These are phyloP conservation scores for Boletus reticulatus DNA, from an alignment of 768 basidiomycete species.

Conservation along the genomic window DNA sequence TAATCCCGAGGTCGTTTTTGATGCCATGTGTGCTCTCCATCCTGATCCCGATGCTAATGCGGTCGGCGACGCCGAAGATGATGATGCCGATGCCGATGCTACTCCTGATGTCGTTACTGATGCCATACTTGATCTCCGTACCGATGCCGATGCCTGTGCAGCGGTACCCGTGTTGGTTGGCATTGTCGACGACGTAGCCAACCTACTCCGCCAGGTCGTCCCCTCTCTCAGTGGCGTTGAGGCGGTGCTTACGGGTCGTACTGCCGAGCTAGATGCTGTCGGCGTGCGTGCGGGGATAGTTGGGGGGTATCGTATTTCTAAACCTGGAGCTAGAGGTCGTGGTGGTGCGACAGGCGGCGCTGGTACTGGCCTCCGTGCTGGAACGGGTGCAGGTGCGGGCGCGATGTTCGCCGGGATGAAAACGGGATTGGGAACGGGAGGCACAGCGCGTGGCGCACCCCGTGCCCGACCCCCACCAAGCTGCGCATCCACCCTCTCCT, in stretches of 20 bases:
- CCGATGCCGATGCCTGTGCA: background rate
- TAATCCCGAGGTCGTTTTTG: background rate
- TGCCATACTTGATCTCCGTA: background rate
- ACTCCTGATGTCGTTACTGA: background rate
- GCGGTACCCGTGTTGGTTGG: background rate
- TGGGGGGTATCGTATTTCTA: background rate
- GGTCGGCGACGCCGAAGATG: background rate
- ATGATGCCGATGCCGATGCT: background rate
- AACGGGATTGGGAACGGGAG: constrained; percentile 4
- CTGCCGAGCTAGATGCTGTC: background rate
- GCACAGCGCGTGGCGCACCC: constrained; percentile 32
- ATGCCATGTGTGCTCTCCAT: background rate
- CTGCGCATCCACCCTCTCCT: constrained; percentile 41
- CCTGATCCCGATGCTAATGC: background rate
- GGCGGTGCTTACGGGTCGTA: background rate
- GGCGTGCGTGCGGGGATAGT: background rate
- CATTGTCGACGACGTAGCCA: background rate
- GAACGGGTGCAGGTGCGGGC: background rate
- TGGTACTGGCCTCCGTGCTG: background rate
- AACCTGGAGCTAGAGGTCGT: background rate
- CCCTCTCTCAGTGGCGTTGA: background rate
- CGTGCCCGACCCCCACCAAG: constrained; percentile 31
- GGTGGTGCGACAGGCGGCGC: background rate
- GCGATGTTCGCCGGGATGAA: background rate
- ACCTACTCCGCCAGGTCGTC: background rate